Percentiles rank a stretch among this genome's conserved stretches.
These are phyloP conservation scores for Starmera dryadoides DNA, from an alignment of 805 yeast genomes.

Conservation along the genomic window DNA sequence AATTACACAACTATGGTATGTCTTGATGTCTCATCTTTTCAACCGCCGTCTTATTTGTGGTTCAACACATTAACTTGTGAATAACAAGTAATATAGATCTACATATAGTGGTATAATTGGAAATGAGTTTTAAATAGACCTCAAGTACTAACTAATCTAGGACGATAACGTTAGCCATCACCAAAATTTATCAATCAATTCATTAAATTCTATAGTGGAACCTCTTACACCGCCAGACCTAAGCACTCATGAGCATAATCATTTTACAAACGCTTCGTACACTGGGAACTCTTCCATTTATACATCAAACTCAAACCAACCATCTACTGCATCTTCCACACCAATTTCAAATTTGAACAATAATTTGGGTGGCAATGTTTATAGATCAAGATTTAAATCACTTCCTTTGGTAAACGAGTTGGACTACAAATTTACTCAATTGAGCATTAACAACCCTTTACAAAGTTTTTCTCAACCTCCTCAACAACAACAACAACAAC, in stretches of 20 bases:
- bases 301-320: conserved; percentile 5
- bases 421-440: conserved; percentile 21
- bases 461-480: conserved; percentile 14
- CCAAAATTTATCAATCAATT: conserved; percentile 24
- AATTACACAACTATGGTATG: background rate
- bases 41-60: too few relatives aligned
- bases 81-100: too few relatives aligned
- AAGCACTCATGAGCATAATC: conserved; percentile 15
- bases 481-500: too few relatives aligned
- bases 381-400: conserved; percentile 22
- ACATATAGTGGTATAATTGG: too few relatives aligned
- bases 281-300: conserved; percentile 21
- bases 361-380: conserved; percentile 17
- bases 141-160: background rate
- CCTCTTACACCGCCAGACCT: conserved; percentile 45
- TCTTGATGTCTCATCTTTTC: too few relatives aligned
- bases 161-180: conserved; percentile 9
- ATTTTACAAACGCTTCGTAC: conserved; percentile 21
- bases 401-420: conserved; percentile 28
- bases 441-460: conserved; percentile 14
- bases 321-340: conserved; percentile 7
- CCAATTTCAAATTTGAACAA: conserved; percentile 15
- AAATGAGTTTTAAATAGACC: too few relatives aligned
- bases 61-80: too few relatives aligned
- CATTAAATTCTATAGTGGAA: conserved; percentile 37